A percentile compares a stretch with the other conserved stretches of the same genome.
These are phyloP conservation scores for Linum tenue DNA, from an alignment of 345 rosid species.

Conservation along the genomic window DNA sequence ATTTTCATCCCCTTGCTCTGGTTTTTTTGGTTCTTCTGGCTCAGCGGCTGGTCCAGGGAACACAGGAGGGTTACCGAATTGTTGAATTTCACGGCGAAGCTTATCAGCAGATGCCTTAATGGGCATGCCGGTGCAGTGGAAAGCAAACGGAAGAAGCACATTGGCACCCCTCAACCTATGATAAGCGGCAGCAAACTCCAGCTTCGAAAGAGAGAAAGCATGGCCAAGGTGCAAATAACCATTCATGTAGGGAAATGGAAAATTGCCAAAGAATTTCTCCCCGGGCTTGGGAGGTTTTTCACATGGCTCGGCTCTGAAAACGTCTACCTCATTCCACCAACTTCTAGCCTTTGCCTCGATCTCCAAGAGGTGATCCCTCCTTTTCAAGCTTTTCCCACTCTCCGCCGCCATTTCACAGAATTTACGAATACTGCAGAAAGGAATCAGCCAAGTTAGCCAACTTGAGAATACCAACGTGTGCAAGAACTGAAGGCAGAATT, in stretches of 20 bases:
- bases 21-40: slow-evolving; percentile 12
- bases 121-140: slow-evolving; percentile 97
- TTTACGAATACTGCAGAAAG: slow-evolving; percentile 23
- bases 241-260: slow-evolving; percentile 80
- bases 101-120: slow-evolving; percentile 96
- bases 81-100: slow-evolving; percentile 57
- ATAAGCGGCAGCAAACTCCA: slow-evolving; percentile 84
- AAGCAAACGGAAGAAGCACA: slow-evolving; percentile 77
- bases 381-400: slow-evolving; percentile 52
- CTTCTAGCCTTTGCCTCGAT: slow-evolving; percentile 39
- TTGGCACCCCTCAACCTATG: slow-evolving; percentile 83
- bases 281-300: slow-evolving; percentile 39
- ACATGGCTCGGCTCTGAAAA: slow-evolving; percentile 53
- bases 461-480: background rate
- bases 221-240: slow-evolving; percentile 75
- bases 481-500: background rate
- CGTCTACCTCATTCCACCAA: slow-evolving; percentile 69
- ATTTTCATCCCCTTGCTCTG: slow-evolving; percentile 28
- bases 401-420: slow-evolving; percentile 63
- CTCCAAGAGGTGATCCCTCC: slow-evolving; percentile 69
- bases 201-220: slow-evolving; percentile 73
- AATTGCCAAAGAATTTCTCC: slow-evolving; percentile 70
- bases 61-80: slow-evolving; percentile 72
- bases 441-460: background rate
- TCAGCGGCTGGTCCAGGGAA: slow-evolving; percentile 38